Conservation (phyloP, 768 basidiomycete genomes). For the Flagelloscypha sp. region DNA sequence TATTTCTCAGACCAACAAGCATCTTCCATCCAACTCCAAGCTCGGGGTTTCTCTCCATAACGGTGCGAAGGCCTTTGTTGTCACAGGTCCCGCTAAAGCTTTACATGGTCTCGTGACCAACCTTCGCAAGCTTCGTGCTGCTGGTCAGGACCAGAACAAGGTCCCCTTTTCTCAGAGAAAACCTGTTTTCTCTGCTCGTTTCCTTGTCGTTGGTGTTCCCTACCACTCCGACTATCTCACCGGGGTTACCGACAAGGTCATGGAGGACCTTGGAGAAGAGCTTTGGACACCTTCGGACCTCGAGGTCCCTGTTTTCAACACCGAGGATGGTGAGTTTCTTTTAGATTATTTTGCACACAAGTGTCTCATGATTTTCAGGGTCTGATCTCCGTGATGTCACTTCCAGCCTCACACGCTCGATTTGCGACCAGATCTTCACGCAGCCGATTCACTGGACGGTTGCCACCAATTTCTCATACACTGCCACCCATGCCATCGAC, state of each 20-base stretch:
- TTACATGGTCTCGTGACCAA: slow-evolving; percentile 92
- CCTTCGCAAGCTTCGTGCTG: slow-evolving; percentile 83
- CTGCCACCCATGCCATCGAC: slow-evolving; percentile 91
- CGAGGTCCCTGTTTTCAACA: slow-evolving; percentile 82
- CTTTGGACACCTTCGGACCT: slow-evolving; percentile 66
- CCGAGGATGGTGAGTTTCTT: slow-evolving; percentile 70
- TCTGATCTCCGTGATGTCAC: slow-evolving; percentile 66
- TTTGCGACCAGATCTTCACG: slow-evolving; percentile 92
- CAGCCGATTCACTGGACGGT: slow-evolving; percentile 88
- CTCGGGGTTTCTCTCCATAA: slow-evolving; percentile 88
- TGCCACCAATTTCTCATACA: slow-evolving; percentile 82
- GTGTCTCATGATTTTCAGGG: slow-evolving; percentile 39
- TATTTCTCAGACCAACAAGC: slow-evolving; percentile 78
- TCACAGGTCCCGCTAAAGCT: slow-evolving; percentile 85
- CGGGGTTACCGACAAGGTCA: slow-evolving; percentile 66
- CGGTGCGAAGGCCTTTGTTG: slow-evolving; percentile 82
- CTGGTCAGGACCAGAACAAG: slow-evolving; percentile 92
- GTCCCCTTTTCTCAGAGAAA: slow-evolving; percentile 91
- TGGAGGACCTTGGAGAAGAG: slow-evolving; percentile 76
- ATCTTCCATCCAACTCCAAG: slow-evolving; percentile 72
- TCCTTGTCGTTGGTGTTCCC: slow-evolving; percentile 92
- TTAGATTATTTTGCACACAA: slow-evolving; percentile 9
- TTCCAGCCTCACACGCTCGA: slow-evolving; percentile 75
- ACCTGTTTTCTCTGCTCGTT: slow-evolving; percentile 85
- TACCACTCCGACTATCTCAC: slow-evolving; percentile 87